Evolutionary conservation across 192 early-diverging fungal species (phyloP).

Genomic region (Backusella psychrophila): DNA sequence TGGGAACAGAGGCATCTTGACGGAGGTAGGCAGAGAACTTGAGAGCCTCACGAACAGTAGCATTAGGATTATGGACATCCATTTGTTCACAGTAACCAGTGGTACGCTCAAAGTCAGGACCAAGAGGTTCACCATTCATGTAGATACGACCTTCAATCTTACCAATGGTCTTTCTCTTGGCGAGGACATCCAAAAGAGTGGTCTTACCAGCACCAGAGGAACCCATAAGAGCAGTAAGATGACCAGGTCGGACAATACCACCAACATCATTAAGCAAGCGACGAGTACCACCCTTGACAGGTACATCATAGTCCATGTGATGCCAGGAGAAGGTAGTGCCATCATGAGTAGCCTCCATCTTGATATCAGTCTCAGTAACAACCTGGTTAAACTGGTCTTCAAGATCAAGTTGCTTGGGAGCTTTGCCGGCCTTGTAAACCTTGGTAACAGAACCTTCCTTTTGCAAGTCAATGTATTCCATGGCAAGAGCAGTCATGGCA

Average conservation of each 20-base stretch:
- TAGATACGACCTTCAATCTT: slow-evolving; percentile 58
- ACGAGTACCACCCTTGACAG: slow-evolving; percentile 54
- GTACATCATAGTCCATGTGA: slow-evolving; percentile 66
- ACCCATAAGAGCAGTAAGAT: slow-evolving; percentile 89
- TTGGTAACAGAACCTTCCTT: slow-evolving; percentile 52
- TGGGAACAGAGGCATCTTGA: slow-evolving; percentile 52
- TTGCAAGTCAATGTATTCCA: slow-evolving; percentile 64
- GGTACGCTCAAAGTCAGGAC: slow-evolving; percentile 53
- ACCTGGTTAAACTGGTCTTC: slow-evolving; percentile 41
- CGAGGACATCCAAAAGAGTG: slow-evolving; percentile 70
- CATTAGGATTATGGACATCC: slow-evolving; percentile 79
- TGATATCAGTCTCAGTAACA: slow-evolving; percentile 47
- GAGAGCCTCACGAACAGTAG: slow-evolving; percentile 91
- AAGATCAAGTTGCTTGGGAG: slow-evolving; percentile 14
- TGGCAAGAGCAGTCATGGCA: slow-evolving; percentile 40
- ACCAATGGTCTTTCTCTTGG: slow-evolving; percentile 73
- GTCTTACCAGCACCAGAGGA: slow-evolving; percentile 91
- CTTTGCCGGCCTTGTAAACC: slow-evolving; percentile 42
- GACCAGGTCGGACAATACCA: slow-evolving; percentile 72
- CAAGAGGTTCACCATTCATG: slow-evolving; percentile 51
- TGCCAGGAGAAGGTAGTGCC: slow-evolving; percentile 61
- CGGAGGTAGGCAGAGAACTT: slow-evolving; percentile 76
- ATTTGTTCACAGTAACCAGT: slow-evolving; percentile 89
- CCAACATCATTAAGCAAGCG: slow-evolving; percentile 67
- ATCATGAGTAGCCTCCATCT: slow-evolving; percentile 36